A percentile compares a stretch with the other conserved stretches of the same genome.
Conservation (phyloP, 2,329 filamentous ascomycete species). For the Delphinella strobiligena region DNA sequence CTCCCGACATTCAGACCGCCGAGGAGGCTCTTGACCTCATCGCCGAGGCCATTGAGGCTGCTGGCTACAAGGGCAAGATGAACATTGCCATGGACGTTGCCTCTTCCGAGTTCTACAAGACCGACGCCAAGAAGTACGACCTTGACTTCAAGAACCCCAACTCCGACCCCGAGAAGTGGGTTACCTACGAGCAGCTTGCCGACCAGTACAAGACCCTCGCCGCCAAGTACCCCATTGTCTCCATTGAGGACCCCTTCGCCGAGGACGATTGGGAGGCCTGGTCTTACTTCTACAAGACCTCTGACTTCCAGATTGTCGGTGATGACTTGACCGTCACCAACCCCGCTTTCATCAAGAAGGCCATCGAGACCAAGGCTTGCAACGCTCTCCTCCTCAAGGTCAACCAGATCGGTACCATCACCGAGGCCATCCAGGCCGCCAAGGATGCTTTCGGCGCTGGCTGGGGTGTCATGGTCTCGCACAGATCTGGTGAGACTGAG, state of each 20-base stretch:
- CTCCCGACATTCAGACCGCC: constrained; percentile 93
- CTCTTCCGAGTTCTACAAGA: constrained; percentile 98
- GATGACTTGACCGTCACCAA: constrained; percentile 99
- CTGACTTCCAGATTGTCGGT: constrained; percentile 95
- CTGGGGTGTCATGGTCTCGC: constrained; percentile 99
- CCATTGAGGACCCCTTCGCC: constrained; percentile 97
- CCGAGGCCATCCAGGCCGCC: constrained; percentile 96
- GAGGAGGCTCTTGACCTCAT: constrained; percentile 97
- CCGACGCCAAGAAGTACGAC: constrained; percentile 96
- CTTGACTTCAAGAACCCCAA: constrained; percentile 99
- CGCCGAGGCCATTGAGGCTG: constrained; percentile 82
- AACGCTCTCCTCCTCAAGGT: constrained; percentile 98
- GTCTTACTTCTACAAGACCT: constrained; percentile 99
- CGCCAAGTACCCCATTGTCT: constrained; percentile 96
- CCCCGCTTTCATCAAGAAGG: constrained; percentile 98
- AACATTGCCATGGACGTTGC: constrained; percentile 99
- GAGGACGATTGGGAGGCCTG: constrained; percentile 99
- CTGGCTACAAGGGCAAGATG: constrained; percentile 90
- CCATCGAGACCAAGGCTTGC: constrained; percentile 97
- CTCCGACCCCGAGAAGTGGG: constrained; percentile 90
- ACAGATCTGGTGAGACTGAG: constrained; percentile 98
- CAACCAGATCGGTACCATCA: constrained; percentile 99
- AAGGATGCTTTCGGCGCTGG: constrained; percentile 93
- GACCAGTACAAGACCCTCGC: constrained; percentile 76
- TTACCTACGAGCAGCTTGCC: constrained; percentile 96